Evolutionary conservation across 1,284 basidiomycete genomes (phyloP).

Genomic region (Tausonia pullulans): DNA sequence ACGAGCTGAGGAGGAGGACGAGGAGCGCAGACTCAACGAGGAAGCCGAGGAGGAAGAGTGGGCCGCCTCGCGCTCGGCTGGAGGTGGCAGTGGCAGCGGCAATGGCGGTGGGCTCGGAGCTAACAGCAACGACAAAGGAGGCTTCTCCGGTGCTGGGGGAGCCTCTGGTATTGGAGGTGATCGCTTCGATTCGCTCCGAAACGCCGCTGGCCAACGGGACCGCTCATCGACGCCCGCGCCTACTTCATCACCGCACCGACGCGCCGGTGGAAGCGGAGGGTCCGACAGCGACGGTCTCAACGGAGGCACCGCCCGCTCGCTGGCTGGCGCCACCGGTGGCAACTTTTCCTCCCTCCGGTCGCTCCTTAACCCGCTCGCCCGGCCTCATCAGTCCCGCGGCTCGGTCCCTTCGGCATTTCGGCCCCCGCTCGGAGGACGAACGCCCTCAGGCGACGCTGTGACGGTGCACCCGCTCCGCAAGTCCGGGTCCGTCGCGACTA

Average conservation of each 20-base stretch:
- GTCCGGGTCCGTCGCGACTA: not conserved
- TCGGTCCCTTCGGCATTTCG: constrained; percentile 9
- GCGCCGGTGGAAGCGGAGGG: too few species aligned
- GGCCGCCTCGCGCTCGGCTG: constrained; percentile 6
- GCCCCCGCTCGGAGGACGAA: not conserved
- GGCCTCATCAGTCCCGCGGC: not conserved
- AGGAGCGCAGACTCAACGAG: constrained; percentile 31
- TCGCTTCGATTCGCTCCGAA: not conserved
- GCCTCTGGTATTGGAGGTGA: not conserved
- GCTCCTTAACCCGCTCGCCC: constrained; percentile 10
- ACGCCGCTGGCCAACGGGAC: not conserved
- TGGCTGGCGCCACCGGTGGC: not conserved
- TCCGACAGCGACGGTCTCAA: too few species aligned
- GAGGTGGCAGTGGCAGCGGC: not conserved
- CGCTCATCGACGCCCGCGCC: not conserved
- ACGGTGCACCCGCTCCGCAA: constrained; percentile 1
- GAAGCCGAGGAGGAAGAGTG: constrained; percentile 25
- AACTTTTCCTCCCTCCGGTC: constrained; percentile 8
- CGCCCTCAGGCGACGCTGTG: not conserved
- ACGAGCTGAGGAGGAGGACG: constrained; percentile 37
- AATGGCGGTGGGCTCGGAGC: not conserved
- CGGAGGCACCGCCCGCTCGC: too few species aligned
- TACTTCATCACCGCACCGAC: not conserved
- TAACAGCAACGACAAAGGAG: not conserved
- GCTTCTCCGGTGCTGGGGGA: not conserved